Percentiles rank a stretch among this genome's conserved stretches.
Evolutionary conservation across 768 basidiomycete genomes (phyloP).

Genomic region (Lentinula boryana): DNA sequence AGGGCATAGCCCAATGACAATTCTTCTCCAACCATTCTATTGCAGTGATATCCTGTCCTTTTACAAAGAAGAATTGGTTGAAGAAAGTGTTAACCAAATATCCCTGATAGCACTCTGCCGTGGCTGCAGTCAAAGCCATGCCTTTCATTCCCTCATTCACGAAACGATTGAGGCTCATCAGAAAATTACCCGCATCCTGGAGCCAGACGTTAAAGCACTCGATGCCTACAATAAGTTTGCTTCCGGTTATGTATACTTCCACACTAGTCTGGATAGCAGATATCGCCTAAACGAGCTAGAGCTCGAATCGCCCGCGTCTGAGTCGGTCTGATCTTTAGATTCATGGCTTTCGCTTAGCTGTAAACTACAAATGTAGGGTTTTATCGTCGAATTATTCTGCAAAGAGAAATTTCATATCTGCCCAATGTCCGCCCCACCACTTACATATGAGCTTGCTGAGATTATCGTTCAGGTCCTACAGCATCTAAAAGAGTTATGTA

Average conservation of each 20-base stretch:
- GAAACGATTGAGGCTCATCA: slow-evolving; percentile 19
- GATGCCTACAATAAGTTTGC: slow-evolving; percentile 15
- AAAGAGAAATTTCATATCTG: too few species aligned
- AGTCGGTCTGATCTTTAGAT: too few species aligned
- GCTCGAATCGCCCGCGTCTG: neutral
- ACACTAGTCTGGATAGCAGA: neutral
- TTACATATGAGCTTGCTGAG: too few species aligned
- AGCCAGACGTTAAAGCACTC: slow-evolving; percentile 8
- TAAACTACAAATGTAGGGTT: too few species aligned
- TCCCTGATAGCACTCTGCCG: slow-evolving; percentile 16
- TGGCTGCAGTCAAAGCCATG: slow-evolving; percentile 20
- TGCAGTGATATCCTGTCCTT: slow-evolving; percentile 33
- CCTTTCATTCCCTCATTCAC: slow-evolving; percentile 17
- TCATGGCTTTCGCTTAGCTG: too few species aligned
- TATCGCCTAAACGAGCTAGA: neutral
- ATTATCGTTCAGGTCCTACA: too few species aligned
- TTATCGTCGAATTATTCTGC: too few species aligned
- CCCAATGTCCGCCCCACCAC: too few species aligned
- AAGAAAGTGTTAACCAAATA: slow-evolving; percentile 25
- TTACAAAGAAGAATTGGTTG: slow-evolving; percentile 32
- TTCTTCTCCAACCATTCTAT: neutral
- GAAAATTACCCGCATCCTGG: slow-evolving; percentile 18
- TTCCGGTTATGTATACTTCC: slow-evolving; percentile 15
- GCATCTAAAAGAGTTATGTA: too few species aligned
- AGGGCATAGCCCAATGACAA: too few species aligned